These are phyloP conservation scores for Acanthamoeba sp. DNA, from an alignment of 208 protist genomes.

Conservation along the genomic window DNA sequence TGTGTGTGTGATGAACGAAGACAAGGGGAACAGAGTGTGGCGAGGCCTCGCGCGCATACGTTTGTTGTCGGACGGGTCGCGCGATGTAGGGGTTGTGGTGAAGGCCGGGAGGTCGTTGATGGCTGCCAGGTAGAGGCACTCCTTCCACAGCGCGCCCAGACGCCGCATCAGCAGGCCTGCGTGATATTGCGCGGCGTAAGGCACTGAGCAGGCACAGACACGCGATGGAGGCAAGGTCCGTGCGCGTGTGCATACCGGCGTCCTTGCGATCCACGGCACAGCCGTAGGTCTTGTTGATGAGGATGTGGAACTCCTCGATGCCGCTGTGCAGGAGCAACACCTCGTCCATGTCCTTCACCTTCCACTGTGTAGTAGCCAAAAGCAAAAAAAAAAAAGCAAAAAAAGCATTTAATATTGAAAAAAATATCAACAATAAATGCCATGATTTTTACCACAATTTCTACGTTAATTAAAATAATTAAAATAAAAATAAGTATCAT, in stretches of 20 bases:
- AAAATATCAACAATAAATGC: neutral
- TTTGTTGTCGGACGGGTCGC: neutral
- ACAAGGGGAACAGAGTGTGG: no score
- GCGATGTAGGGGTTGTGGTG: neutral
- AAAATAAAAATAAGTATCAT: neutral
- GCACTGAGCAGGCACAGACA: neutral
- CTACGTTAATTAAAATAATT: neutral
- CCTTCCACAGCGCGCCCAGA: constrained; percentile 28
- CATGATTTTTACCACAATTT: no score
- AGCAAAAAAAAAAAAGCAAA: no score
- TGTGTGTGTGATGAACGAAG: neutral
- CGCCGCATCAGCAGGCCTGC: constrained; percentile 43
- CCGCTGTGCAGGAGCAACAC: neutral
- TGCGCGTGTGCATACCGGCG: neutral
- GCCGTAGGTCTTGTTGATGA: constrained; percentile 52
- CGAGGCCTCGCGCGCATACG: neutral
- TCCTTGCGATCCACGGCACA: constrained; percentile 17
- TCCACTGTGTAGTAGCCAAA: no score
- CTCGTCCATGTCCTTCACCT: constrained; percentile 60
- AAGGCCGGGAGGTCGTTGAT: constrained; percentile 43
- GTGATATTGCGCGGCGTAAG: neutral
- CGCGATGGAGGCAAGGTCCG: neutral
- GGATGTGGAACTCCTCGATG: neutral
- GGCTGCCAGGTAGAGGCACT: constrained; percentile 27
- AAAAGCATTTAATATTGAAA: no score